Conservation (phyloP, 805 yeast genomes). For the Blastobotrys mokoenaii region DNA sequence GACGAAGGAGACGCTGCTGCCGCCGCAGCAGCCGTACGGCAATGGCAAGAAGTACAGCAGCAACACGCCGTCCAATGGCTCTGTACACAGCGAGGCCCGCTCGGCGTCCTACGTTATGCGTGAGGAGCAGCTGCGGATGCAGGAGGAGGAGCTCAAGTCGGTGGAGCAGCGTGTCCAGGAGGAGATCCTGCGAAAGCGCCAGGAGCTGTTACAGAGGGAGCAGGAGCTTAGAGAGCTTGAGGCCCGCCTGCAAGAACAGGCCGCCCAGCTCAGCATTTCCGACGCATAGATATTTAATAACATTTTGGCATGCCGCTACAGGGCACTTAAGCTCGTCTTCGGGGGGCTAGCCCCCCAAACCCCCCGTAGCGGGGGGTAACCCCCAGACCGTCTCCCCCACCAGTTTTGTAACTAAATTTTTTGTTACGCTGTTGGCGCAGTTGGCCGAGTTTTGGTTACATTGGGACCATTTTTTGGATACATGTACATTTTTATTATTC, state of each 20-base stretch:
- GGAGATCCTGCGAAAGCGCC: constrained; percentile 70
- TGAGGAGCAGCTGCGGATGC: constrained; percentile 83
- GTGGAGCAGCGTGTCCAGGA: constrained; percentile 86
- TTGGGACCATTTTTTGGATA: too few species aligned
- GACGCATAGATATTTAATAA: too few species aligned
- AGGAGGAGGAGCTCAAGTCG: constrained; percentile 79
- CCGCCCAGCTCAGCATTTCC: background rate
- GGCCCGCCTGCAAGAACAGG: constrained; percentile 23
- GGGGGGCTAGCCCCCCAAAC: too few species aligned
- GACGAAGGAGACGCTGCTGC: constrained; percentile 15
- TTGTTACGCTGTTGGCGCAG: too few species aligned
- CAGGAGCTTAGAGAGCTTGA: constrained; percentile 77
- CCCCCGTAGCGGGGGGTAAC: too few species aligned
- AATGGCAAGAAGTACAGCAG: background rate
- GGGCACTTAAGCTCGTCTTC: too few species aligned
- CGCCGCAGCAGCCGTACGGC: constrained; percentile 9
- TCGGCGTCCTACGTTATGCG: constrained; percentile 50
- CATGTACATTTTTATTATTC: too few species aligned
- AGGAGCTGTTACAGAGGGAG: constrained; percentile 78
- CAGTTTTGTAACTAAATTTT: too few species aligned
- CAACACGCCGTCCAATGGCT: constrained; percentile 8
- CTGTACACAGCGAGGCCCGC: constrained; percentile 26
- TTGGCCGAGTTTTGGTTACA: too few species aligned
- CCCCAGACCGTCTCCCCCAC: too few species aligned
- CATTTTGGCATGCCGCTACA: too few species aligned